Base-by-base conservation (phyloP, 176 grass and related monocot genomes). In the Phoenix dactylifera region DNA sequence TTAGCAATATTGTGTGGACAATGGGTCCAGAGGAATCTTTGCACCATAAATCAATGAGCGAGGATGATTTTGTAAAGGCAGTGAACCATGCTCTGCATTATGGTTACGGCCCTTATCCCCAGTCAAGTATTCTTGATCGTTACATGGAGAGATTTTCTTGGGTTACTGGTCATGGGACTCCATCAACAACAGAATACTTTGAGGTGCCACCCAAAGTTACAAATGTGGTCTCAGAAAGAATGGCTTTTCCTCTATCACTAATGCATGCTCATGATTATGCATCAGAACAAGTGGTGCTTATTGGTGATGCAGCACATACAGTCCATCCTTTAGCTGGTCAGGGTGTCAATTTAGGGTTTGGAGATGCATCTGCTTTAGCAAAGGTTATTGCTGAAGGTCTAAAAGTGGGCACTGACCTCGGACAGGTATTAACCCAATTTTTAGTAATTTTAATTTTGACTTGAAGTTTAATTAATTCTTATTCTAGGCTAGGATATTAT, bases 1-100 rank as follows among this genome's bases (percentile, higher is more conserved):
- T 85, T 62, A 98, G 93, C 84, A 98, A 92, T 69, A 92, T 97
- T 75, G 93, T 97, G 25, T 97, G 93, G 93, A 97, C 93, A 84
- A 97, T 97, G 93, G 78, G 70, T 60, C 78, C 87, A 26, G 81
- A 85, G 55, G 83, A 88, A 28, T 72, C 93, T 60, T 61, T 24
- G 0, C 72, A 26, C 44, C 93, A 88, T 52, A 90, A 88, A 63
- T 80, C 66, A 44, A 91, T 91, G 79, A 87, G 69, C 59, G 10
- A 69, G 23, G 78, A 91, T 77, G 78, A 92, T 48, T 97, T 97
- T 72, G 14, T 97, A 66, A 83, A 76, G 39, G 74, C 84, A 15
- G 81, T 92, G 63, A 97, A 97, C 72, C 70, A 71, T 39, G 87
- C 87, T 24, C 61, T 97, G 70, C 76, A 97, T 85, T 68, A 75